Percentiles rank a stretch among this genome's conserved stretches.
phyloP scores from a whole-genome alignment of 805 yeast species.

The Starmerella floricola region DNA sequence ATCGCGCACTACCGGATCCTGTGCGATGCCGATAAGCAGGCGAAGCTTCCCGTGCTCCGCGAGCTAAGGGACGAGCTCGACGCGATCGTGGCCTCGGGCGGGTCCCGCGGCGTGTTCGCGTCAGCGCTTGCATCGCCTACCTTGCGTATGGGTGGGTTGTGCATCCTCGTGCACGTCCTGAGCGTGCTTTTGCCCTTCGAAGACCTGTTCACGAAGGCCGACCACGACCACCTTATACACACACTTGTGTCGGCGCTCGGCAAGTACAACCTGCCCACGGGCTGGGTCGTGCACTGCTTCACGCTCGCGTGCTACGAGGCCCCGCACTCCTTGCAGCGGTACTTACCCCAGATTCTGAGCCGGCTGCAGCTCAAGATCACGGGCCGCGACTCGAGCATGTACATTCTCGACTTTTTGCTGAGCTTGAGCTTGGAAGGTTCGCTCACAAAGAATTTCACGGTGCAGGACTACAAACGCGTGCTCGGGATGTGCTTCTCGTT shows the following conservation, averaged over 20 bases:
- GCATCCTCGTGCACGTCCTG: conserved; percentile 40
- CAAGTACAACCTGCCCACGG: conserved; percentile 52
- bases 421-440: conserved; percentile 55
- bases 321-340: conserved; percentile 60
- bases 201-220: conserved; percentile 39
- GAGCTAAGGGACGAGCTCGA: conserved; percentile 10
- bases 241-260: conserved; percentile 50
- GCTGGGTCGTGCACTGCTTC: conserved; percentile 64
- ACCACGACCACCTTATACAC: conserved; percentile 51
- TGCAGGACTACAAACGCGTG: conserved; percentile 65
- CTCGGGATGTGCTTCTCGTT: conserved; percentile 75
- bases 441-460: conserved; percentile 57
- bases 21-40: conserved; percentile 29
- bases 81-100: conserved; percentile 8
- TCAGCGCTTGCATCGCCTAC: conserved; percentile 1
- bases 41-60: neutral
- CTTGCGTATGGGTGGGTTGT: conserved; percentile 31
- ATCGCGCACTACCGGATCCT: conserved; percentile 47
- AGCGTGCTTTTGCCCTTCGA: conserved; percentile 45
- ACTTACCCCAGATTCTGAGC: conserved; percentile 54
- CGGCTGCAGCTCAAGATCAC: conserved; percentile 65
- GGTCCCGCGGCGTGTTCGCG: conserved; percentile 4
- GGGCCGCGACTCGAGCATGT: conserved; percentile 54
- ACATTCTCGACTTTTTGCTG: conserved; percentile 61
- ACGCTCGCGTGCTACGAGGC: conserved; percentile 71